These are phyloP conservation scores for Lasiodiplodia citricola DNA, from an alignment of 2,329 filamentous ascomycete species.

Conservation along the genomic window DNA sequence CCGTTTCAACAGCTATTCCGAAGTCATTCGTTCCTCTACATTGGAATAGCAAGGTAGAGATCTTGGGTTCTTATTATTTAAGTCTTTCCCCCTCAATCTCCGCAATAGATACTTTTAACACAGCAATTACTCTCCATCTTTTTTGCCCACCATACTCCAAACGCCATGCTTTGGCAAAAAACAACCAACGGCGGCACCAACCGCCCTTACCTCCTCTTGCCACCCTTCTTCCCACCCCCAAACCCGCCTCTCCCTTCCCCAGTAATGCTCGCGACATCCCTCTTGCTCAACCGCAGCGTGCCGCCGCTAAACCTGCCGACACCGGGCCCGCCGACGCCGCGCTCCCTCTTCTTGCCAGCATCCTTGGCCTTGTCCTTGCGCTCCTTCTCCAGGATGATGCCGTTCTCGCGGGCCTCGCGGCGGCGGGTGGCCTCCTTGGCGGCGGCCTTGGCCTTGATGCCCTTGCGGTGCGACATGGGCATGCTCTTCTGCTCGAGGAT, in stretches of 20 bases:
- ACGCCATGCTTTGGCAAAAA: not conserved
- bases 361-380: slow-evolving; percentile 44
- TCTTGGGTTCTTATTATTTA: not conserved
- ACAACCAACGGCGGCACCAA: not conserved
- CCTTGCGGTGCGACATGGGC: slow-evolving; percentile 85
- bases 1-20: not conserved
- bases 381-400: slow-evolving; percentile 78
- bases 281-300: slow-evolving; percentile 76
- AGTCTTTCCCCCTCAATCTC: not conserved
- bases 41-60: not conserved
- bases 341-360: slow-evolving; percentile 52
- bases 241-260: slow-evolving; percentile 21
- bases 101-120: not conserved
- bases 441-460: slow-evolving; percentile 73
- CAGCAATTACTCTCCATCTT: not conserved
- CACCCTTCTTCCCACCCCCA: slow-evolving; percentile 8
- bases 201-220: slow-evolving; percentile 13
- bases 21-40: not conserved
- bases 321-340: slow-evolving; percentile 74
- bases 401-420: slow-evolving; percentile 84
- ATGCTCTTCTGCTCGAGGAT: slow-evolving; percentile 82
- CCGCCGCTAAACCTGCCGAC: slow-evolving; percentile 83
- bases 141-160: not conserved
- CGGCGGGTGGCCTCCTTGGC: slow-evolving; percentile 73
- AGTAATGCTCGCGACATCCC: slow-evolving; percentile 72